Conservation (phyloP, 2,329 filamentous ascomycete genomes). For the Lecanoromycetidae sp. region DNA sequence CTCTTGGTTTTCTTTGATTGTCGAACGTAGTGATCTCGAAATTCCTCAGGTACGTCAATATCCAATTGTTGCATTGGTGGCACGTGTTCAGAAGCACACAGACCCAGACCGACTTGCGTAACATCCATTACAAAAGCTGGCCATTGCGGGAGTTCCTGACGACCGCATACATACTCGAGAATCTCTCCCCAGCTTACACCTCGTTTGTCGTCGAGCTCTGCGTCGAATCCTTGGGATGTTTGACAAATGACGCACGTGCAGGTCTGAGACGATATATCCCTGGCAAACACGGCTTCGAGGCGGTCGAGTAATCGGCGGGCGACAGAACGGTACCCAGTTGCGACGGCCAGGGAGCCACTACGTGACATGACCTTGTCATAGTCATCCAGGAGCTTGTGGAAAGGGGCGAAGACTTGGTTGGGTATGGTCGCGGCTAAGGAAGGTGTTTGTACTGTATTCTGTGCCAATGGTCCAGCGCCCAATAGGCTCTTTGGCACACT, state of each 20-base stretch:
- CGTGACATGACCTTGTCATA: conserved; percentile 71
- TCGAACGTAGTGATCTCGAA: conserved; percentile 78
- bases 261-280: conserved; percentile 77
- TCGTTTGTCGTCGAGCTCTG: conserved; percentile 45
- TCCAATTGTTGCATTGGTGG: conserved; percentile 68
- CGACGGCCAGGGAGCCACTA: conserved; percentile 83
- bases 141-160: conserved; percentile 75
- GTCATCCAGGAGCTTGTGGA: conserved; percentile 71
- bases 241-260: conserved; percentile 74
- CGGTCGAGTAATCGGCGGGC: conserved; percentile 79
- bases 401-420: conserved; percentile 58
- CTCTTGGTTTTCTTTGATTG: conserved; percentile 86
- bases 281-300: conserved; percentile 84
- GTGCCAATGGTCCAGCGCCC: conserved; percentile 47
- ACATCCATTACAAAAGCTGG: conserved; percentile 68
- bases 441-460: conserved; percentile 33
- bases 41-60: conserved; percentile 87
- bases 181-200: conserved; percentile 94
- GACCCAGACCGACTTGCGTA: conserved; percentile 44
- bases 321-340: conserved; percentile 90
- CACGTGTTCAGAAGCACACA: conserved; percentile 38
- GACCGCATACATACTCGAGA: conserved; percentile 79
- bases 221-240: conserved; percentile 31
- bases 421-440: conserved; percentile 46
- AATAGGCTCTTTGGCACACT: conserved; percentile 59